Evolutionary conservation across 768 basidiomycete species (phyloP).

Genomic region (Tulasnella sp.): DNA sequence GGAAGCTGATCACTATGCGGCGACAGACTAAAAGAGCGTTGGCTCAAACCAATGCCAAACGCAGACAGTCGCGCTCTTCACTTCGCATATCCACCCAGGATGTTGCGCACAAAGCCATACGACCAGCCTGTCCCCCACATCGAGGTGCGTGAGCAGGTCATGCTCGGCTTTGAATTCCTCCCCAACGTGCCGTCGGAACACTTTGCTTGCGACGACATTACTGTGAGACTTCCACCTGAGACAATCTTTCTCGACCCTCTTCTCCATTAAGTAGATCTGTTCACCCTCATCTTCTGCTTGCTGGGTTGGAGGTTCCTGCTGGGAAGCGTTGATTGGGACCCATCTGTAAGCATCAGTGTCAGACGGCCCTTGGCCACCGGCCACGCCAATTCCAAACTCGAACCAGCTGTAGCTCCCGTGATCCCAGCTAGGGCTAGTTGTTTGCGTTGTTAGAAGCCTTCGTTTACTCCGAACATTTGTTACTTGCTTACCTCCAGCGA

Average conservation of each 20-base stretch:
- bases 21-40: neutral
- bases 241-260: conserved; percentile 1
- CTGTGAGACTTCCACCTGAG: conserved; percentile 29
- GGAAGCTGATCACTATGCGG: neutral
- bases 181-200: neutral
- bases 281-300: neutral
- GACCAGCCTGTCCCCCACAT: conserved; percentile 26
- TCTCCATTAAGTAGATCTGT: neutral
- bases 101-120: conserved; percentile 30
- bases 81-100: conserved; percentile 28
- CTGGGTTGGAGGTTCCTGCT: neutral
- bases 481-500: conserved; percentile 13
- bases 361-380: neutral
- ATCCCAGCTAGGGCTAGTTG: neutral
- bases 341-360: neutral
- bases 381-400: conserved; percentile 25
- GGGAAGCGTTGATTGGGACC: neutral
- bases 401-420: conserved; percentile 33
- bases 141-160: conserved; percentile 29
- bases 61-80: conserved; percentile 8
- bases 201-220: conserved; percentile 18
- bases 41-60: conserved; percentile 31
- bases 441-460: neutral
- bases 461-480: neutral
- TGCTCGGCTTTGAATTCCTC: conserved; percentile 26